Evolutionary conservation across 345 rosid genomes (phyloP).

Genomic region (Conringia planisiliqua): DNA sequence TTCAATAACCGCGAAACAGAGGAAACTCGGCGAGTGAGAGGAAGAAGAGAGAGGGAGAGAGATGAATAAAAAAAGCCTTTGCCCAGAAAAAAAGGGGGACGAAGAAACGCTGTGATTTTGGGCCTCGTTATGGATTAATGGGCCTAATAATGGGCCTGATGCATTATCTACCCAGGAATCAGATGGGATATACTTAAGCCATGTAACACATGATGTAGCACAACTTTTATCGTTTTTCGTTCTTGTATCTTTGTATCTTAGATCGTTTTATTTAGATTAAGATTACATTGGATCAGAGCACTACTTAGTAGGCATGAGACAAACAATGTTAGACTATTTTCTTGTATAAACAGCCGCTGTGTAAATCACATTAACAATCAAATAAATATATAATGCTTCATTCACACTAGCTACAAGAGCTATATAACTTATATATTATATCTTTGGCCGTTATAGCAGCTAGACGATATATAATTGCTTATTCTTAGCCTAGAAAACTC

Average conservation of each 20-base stretch:
- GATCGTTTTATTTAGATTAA: neutral
- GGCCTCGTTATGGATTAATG: neutral
- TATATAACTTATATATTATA: neutral
- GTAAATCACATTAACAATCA: neutral
- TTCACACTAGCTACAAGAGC: neutral
- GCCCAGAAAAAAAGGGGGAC: neutral
- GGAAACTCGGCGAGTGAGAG: neutral
- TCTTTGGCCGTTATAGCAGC: neutral
- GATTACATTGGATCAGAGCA: neutral
- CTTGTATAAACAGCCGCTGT: constrained; percentile 2
- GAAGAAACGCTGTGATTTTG: constrained; percentile 14
- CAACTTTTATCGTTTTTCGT: neutral
- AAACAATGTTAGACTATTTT: neutral
- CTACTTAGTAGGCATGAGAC: neutral
- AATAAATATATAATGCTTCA: neutral
- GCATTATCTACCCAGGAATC: too few relatives aligned
- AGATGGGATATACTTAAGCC: too few relatives aligned
- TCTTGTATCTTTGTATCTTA: neutral
- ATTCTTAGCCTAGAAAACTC: neutral
- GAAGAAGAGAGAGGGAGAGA: neutral
- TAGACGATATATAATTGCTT: neutral
- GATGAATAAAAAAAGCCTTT: neutral
- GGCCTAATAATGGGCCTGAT: neutral
- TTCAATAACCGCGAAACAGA: constrained; percentile 24
- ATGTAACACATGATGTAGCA: neutral